Conservation (phyloP, 331 rosid species). For the Cydonia oblonga region DNA sequence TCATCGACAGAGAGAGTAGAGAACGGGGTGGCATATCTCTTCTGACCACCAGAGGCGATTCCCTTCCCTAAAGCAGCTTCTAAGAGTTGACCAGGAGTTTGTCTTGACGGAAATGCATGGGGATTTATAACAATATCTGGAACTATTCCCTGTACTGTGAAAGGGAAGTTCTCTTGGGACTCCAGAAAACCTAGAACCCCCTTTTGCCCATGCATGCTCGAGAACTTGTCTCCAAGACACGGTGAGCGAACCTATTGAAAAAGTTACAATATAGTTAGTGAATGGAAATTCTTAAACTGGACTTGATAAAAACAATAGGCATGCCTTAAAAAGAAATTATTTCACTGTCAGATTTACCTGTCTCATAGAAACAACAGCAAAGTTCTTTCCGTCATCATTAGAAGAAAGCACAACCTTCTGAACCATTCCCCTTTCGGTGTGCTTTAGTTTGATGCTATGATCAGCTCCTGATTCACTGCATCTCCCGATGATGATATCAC, state of each 20-base stretch:
- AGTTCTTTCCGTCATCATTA: slow-evolving; percentile 89
- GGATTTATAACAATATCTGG: slow-evolving; percentile 97
- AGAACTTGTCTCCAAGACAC: slow-evolving; percentile 92
- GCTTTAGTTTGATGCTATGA: slow-evolving; percentile 81
- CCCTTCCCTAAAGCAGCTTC: slow-evolving; percentile 98
- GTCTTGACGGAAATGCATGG: slow-evolving; percentile 94
- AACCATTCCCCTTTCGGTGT: slow-evolving; percentile 90
- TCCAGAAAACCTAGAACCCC: slow-evolving; percentile 91
- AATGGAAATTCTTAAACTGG: background rate
- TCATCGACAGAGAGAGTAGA: slow-evolving; percentile 73
- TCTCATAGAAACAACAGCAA: slow-evolving; percentile 75
- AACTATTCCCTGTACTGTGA: slow-evolving; percentile 83
- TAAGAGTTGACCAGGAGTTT: slow-evolving; percentile 94
- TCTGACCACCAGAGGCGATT: slow-evolving; percentile 55
- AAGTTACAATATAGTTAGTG: background rate
- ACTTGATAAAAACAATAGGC: background rate
- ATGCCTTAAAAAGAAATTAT: background rate
- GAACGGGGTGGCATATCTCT: slow-evolving; percentile 78
- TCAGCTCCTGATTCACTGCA: slow-evolving; percentile 84
- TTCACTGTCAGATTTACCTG: slow-evolving; percentile 42
- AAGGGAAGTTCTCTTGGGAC: slow-evolving; percentile 88
- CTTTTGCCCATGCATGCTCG: slow-evolving; percentile 98
- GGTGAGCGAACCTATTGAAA: slow-evolving; percentile 72
- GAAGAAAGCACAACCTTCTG: slow-evolving; percentile 90
- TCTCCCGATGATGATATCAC: slow-evolving; percentile 78